Evolutionary conservation across 768 basidiomycete species (phyloP), one percentile per base, ranked within the genome.

Genomic region (Favolaschia claudopus): DNA sequence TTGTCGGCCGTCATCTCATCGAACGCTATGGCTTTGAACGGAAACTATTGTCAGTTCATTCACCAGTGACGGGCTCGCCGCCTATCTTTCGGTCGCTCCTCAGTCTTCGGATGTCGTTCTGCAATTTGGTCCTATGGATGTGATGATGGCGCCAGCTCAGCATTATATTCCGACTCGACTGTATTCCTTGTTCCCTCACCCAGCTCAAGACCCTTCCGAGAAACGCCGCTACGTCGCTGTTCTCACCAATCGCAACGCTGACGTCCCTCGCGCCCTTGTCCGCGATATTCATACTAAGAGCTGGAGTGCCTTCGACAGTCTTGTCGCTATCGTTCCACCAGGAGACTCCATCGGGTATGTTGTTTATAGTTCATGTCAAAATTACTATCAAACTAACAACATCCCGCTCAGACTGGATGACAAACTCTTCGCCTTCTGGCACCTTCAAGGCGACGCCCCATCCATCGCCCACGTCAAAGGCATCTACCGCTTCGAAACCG

Each of bases 251-350:
- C 89, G 92, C 71, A 94, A 94, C 70, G 91, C 91, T 15, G 92
- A 93, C 69, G 88, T 92, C 24, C 90, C 93, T 12, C 85, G 92
- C 46, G 89, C 91, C 1, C 80, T 93, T 19, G 93, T 93, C 42
- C 85, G 92, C 55, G 92, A 94, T 65, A 91, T 93, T 89, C 95
- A 95, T 69, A 93, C 92, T 24, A 95, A 95, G 74, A 92, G 90
- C 63, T 95, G 93, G 93, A 92, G 91, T 69, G 92, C 92, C 2
- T 94, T 95, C 66, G 92, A 94, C 70, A 86, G 93, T 10, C 82
- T 95, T 7, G 89, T 95, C 17, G 89, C 91, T 5, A 92, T 95
- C 59, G 92, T 95, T 0, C 92, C 93, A n/a, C 92, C 92, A 0
- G 93, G 92, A 10, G 93, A 93, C 7, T 92, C 91, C 0, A 94